Conservation (phyloP, 768 basidiomycete species). For the Hemileccinum rubropunctum region DNA sequence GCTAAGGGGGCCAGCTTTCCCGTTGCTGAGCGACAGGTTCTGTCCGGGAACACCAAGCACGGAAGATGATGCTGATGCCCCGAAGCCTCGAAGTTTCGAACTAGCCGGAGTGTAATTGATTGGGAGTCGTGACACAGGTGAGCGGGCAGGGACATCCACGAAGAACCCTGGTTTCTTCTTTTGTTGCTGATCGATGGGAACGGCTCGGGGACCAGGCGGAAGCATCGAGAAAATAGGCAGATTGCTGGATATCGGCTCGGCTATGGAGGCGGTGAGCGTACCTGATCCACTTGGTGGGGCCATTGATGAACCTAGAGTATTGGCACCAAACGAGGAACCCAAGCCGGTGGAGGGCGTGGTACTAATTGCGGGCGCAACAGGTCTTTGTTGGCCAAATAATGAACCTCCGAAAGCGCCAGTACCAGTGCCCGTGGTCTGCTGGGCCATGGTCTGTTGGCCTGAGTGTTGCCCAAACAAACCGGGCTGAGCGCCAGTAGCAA, state of each 20-base stretch:
- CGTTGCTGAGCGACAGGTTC: constrained; percentile 47
- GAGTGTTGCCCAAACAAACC: constrained; percentile 53
- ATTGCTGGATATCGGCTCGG: constrained; percentile 75
- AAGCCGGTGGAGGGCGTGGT: constrained; percentile 40
- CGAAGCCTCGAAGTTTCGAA: constrained; percentile 71
- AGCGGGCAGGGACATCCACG: constrained; percentile 71
- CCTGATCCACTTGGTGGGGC: constrained; percentile 50
- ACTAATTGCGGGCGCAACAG: constrained; percentile 47
- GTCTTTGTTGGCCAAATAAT: constrained; percentile 51
- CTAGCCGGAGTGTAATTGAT: constrained; percentile 62
- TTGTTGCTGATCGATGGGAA: constrained; percentile 55
- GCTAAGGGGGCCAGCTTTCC: constrained; percentile 55
- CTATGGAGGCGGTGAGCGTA: constrained; percentile 79
- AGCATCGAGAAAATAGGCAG: constrained; percentile 75
- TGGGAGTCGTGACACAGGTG: constrained; percentile 62
- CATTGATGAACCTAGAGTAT: constrained; percentile 39
- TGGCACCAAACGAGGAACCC: constrained; percentile 39
- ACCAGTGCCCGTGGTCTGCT: constrained; percentile 33
- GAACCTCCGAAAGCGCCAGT: constrained; percentile 37
- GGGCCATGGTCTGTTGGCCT: constrained; percentile 40
- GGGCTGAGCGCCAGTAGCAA: constrained; percentile 29
- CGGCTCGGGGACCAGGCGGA: constrained; percentile 64
- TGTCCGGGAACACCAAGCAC: constrained; percentile 30
- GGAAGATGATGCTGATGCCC: constrained; percentile 40
- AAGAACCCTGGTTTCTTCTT: constrained; percentile 81